Conservation (phyloP, 1,284 basidiomycete genomes). For the Ganoderma meredithae region DNA sequence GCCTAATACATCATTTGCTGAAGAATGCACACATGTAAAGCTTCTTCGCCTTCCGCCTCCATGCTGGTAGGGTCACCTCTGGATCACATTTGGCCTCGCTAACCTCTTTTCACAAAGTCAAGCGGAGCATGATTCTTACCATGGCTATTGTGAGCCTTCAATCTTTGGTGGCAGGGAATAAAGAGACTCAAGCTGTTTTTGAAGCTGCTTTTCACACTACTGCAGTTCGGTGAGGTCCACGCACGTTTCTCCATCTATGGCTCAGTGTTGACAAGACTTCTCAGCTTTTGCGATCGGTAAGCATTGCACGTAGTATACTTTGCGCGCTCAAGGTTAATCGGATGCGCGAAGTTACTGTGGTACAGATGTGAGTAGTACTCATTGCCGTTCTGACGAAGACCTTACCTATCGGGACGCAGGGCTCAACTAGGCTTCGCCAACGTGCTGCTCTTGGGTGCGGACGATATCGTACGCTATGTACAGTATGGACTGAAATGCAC, state of each 20-base stretch:
- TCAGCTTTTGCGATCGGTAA: constrained; percentile 1
- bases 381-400: background rate
- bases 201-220: constrained; percentile 13
- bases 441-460: background rate
- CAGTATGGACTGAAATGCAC: too few species aligned
- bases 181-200: background rate
- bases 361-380: constrained; percentile 6
- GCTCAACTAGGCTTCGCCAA: constrained; percentile 6
- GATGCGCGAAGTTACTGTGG: constrained; percentile 3
- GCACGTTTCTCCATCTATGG: background rate
- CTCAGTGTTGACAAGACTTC: background rate
- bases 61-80: constrained; percentile 16
- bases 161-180: background rate
- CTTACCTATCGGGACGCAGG: background rate
- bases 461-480: background rate
- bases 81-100: background rate
- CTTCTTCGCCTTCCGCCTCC: constrained; percentile 24
- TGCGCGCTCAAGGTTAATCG: background rate
- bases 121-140: constrained; percentile 13
- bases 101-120: constrained; percentile 11
- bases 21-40: constrained; percentile 1
- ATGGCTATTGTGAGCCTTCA: constrained; percentile 9
- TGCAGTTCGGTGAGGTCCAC: constrained; percentile 23
- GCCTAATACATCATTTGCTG: background rate
- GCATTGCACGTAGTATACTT: background rate